Percentiles rank a stretch among this genome's conserved stretches.
Evolutionary conservation across 371 early-diverging fungal species (phyloP).

Genomic region (Rhizopus arrhizus): DNA sequence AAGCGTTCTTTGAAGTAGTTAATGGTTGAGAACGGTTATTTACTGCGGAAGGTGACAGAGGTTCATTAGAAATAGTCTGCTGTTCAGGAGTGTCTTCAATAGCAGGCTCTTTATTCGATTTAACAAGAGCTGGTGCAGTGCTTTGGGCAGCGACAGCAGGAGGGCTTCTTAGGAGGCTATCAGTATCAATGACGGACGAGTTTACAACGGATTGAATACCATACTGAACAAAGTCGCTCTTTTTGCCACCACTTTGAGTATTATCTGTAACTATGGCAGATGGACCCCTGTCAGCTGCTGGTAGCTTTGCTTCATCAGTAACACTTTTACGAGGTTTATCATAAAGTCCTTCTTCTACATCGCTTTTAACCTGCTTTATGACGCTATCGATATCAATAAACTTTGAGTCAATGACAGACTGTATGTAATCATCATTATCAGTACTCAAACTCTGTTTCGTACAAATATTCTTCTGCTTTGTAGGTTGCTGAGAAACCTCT

Average conservation of each 20-base stretch:
- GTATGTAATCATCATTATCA: slow-evolving; percentile 11
- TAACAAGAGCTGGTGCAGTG: slow-evolving; percentile 14
- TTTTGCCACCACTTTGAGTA: background rate
- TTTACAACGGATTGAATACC: slow-evolving; percentile 17
- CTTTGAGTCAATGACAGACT: slow-evolving; percentile 10
- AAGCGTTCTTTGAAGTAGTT: slow-evolving; percentile 4
- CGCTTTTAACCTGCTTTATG: slow-evolving; percentile 1
- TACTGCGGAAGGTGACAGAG: background rate
- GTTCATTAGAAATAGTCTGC: background rate
- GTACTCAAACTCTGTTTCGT: slow-evolving; percentile 1
- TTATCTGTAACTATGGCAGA: no score
- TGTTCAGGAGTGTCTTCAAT: no score
- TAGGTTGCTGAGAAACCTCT: background rate
- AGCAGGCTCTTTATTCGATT: background rate
- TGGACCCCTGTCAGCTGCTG: no score
- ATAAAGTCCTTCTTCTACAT: slow-evolving; percentile 10
- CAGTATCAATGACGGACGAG: slow-evolving; percentile 6
- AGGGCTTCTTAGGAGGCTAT: background rate
- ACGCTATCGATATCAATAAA: slow-evolving; percentile 15
- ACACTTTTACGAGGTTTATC: background rate
- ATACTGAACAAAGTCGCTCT: slow-evolving; percentile 17
- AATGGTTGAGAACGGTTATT: no score
- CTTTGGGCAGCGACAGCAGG: background rate
- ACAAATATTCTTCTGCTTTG: background rate
- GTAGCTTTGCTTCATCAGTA: no score